Conservation (phyloP, 176 grass and related monocot species). For the Tuctoria greenei region DNA sequence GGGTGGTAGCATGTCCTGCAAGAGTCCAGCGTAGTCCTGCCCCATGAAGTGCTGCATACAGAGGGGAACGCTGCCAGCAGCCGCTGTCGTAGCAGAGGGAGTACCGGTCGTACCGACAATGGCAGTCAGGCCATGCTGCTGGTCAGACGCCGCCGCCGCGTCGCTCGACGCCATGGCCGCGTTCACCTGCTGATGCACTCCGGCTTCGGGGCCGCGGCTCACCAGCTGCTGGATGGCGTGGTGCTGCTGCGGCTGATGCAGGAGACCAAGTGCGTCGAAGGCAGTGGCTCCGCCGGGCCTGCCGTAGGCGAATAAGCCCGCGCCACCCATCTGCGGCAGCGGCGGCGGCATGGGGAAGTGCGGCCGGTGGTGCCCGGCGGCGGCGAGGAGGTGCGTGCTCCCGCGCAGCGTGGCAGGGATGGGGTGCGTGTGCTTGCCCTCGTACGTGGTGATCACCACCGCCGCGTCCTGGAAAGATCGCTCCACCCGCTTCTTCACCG, state of each 20-base stretch:
- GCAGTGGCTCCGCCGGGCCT: background rate
- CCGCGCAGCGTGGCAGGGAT: constrained; percentile 72
- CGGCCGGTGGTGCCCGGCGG: constrained; percentile 19
- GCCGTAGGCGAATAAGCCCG: background rate
- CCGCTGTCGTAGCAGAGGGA: background rate
- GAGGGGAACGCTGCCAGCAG: background rate
- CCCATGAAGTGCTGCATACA: constrained; percentile 62
- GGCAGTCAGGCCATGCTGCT: background rate
- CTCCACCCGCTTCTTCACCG: constrained; percentile 99
- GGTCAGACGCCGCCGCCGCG: background rate
- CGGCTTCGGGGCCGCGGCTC: background rate
- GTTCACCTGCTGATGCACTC: constrained; percentile 16
- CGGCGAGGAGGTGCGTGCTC: constrained; percentile 61
- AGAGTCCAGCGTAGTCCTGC: constrained; percentile 65
- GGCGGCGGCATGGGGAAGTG: constrained; percentile 29
- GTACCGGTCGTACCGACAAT: background rate
- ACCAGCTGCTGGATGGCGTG: constrained; percentile 24
- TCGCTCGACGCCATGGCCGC: constrained; percentile 13
- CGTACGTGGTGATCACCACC: constrained; percentile 93
- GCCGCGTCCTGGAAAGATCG: constrained; percentile 71
- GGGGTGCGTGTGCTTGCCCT: constrained; percentile 84
- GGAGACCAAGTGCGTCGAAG: constrained; percentile 22
- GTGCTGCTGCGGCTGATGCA: constrained; percentile 13
- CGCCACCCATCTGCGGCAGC: background rate
- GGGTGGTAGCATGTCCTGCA: constrained; percentile 87